These are phyloP conservation scores for Pleurotus salmoneostramineus DNA, from an alignment of 768 basidiomycete species.

Conservation along the genomic window DNA sequence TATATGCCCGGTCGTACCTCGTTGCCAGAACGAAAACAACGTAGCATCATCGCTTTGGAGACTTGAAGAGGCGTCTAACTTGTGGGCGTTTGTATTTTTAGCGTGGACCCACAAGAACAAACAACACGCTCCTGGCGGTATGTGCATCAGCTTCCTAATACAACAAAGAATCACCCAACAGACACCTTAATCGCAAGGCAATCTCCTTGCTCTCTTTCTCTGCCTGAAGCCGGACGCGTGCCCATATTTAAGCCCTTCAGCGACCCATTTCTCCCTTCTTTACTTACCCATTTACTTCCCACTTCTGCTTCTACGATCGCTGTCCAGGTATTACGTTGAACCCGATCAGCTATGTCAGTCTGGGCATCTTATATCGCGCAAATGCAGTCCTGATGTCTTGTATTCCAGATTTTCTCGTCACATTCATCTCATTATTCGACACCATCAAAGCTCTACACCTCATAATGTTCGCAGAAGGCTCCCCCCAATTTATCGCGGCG, in stretches of 20 bases:
- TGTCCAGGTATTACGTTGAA: not conserved
- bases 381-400: not conserved
- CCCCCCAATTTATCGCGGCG: not conserved
- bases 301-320: not conserved
- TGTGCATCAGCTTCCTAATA: constrained; percentile 6
- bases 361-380: not conserved
- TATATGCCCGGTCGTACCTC: constrained; percentile 1
- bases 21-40: constrained; percentile 4
- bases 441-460: not conserved
- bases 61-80: constrained; percentile 1
- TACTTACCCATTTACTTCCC: not conserved
- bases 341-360: not conserved
- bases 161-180: not conserved
- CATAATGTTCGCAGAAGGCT: not conserved
- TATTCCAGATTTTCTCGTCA: not conserved
- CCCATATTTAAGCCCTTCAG: not conserved
- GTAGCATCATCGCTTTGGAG: not conserved
- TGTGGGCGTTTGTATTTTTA: constrained; percentile 8
- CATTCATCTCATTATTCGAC: not conserved
- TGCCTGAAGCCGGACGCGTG: not conserved
- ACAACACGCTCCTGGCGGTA: constrained; percentile 4
- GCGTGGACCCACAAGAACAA: constrained; percentile 6
- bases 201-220: constrained; percentile 4
- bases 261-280: not conserved
- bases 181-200: constrained; percentile 1